Evolutionary conservation across 805 yeast species (phyloP), one percentile per base, ranked within the genome.

Genomic region (Schizosaccharomyces cryophilus): DNA sequence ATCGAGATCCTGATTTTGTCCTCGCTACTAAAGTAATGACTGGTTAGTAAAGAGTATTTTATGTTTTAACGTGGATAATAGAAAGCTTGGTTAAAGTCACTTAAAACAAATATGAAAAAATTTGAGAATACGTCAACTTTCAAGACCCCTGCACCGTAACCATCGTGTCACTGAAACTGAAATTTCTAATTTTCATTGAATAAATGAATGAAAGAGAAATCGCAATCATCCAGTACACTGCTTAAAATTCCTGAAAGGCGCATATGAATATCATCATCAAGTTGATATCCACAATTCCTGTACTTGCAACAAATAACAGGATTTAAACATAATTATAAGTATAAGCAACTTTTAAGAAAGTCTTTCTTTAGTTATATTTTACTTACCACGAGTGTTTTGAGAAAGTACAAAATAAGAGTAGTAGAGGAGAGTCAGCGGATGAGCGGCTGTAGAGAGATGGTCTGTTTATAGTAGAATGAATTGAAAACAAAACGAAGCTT

Each of bases 81-180:
- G 56, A 6, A 51, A 29, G 24, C n/a, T 13, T 3, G 2, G 1
- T 29, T 17, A 29, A 21, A 17, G n/a, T 17, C n/a, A 51, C 30
- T 17, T 51, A 19, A 17, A 13, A 29, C 1, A 2, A 51, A 24
- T 11, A 11, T 19, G 15, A 5, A 51, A 1, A 4, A 51, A 3
- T 51, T 2, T 4, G n/a, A 26, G 17, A 7, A 35, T 11, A 35
- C 13, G 40, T 17, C 56, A 29, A 24, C 35, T 29, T 13, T 51
- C 56, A 51, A 51, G 56, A 51, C 56, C 56, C 56, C 56, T 51
- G 56, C 56, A 51, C 56, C 19, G 56, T 51, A 51, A 51, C 31
- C 56, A 51, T 51, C 56, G 56, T 51, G 56, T 51, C 56, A 51
- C 56, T 29, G 35, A 29, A 35, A 24, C 26, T 19, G 13, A 13